Conservation (phyloP, 2,329 filamentous ascomycete species). For the Alternaria viburni region DNA sequence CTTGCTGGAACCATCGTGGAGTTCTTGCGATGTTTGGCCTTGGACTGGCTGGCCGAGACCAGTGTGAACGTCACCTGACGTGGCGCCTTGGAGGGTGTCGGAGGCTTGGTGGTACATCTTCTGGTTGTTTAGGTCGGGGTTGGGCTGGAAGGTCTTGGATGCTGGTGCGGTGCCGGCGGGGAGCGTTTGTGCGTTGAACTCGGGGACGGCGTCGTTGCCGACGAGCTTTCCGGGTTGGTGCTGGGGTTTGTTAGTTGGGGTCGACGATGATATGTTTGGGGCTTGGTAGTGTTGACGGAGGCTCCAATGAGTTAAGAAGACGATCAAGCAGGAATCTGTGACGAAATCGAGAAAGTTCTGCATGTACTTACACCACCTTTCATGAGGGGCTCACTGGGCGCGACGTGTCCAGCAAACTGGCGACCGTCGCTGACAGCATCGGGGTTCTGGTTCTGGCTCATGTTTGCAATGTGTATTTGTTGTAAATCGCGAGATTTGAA, state of each 20-base stretch:
- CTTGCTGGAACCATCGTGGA: constrained; percentile 55
- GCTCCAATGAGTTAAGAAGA: not conserved
- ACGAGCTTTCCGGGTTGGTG: constrained; percentile 68
- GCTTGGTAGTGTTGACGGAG: not conserved
- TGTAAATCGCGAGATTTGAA: not conserved
- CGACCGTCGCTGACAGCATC: constrained; percentile 60
- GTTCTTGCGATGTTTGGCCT: constrained; percentile 57
- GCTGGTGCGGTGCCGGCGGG: constrained; percentile 69
- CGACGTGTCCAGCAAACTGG: constrained; percentile 61
- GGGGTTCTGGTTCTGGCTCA: constrained; percentile 58
- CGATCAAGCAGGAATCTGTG: not conserved
- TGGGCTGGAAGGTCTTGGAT: constrained; percentile 53
- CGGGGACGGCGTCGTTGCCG: constrained; percentile 63
- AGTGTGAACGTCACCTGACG: constrained; percentile 60
- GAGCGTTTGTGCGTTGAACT: constrained; percentile 68
- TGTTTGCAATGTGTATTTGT: constrained; percentile 49
- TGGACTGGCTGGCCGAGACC: constrained; percentile 60
- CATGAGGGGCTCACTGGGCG: constrained; percentile 60
- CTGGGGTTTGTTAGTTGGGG: constrained; percentile 50
- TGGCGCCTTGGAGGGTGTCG: constrained; percentile 58
- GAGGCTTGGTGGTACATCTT: constrained; percentile 52
- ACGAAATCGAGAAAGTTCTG: not conserved
- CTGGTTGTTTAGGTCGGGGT: constrained; percentile 53
- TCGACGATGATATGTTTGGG: not conserved
- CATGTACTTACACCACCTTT: constrained; percentile 59